Conservation (phyloP, 768 basidiomycete species). For the Lyophyllum semitale region DNA sequence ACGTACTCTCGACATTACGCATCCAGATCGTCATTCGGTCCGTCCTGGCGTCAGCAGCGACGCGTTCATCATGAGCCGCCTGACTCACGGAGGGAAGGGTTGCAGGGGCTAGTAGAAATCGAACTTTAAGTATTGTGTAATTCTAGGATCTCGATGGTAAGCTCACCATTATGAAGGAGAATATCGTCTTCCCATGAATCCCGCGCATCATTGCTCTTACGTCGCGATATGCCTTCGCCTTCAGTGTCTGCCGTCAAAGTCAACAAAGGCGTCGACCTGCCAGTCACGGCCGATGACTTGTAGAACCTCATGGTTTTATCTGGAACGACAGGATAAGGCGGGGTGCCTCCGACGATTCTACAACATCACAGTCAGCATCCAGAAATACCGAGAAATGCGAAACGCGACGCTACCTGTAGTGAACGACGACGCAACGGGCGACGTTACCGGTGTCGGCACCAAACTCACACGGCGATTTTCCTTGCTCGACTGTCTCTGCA, state of each 20-base stretch:
- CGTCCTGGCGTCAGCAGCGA: constrained; percentile 52
- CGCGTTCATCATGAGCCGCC: constrained; percentile 51
- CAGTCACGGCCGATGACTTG: constrained; percentile 58
- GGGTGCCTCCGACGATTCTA: constrained; percentile 5
- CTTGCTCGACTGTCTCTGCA: constrained; percentile 25
- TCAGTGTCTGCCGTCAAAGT: constrained; percentile 41
- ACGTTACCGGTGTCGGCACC: constrained; percentile 4
- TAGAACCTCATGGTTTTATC: constrained; percentile 70
- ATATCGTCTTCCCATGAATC: constrained; percentile 56
- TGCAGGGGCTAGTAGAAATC: constrained; percentile 40
- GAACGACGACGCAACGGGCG: constrained; percentile 11
- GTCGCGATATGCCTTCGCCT: constrained; percentile 24
- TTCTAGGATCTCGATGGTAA: not conserved
- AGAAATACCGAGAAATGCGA: not conserved
- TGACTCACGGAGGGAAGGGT: constrained; percentile 56
- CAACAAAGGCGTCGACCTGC: constrained; percentile 44
- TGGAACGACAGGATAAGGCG: constrained; percentile 24
- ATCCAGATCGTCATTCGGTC: constrained; percentile 85
- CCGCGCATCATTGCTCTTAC: constrained; percentile 24
- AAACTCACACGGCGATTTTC: constrained; percentile 7
- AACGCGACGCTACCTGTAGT: constrained; percentile 9
- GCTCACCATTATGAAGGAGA: constrained; percentile 44
- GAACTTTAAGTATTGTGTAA: not conserved
- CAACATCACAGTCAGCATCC: not conserved
- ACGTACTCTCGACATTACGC: constrained; percentile 80